Evolutionary conservation across 164 flowering plant genomes (phyloP).

Genomic region (Nelumbo lutea): DNA sequence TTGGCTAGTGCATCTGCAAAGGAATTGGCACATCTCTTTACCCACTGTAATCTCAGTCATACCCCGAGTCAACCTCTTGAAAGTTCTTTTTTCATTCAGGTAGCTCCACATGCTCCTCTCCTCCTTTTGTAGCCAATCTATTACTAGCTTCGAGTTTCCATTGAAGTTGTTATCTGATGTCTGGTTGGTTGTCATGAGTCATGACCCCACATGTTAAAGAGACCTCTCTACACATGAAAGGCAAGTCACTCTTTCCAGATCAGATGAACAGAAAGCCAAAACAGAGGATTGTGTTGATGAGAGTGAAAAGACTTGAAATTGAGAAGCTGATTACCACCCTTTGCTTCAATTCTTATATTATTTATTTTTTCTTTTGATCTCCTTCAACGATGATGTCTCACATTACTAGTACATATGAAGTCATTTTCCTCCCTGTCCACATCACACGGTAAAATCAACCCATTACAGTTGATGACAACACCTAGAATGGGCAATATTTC

Average conservation of each 20-base stretch:
- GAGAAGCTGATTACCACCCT: constrained; percentile 27
- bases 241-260: constrained; percentile 32
- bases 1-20: too few relatives aligned
- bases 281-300: constrained; percentile 25
- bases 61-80: too few relatives aligned
- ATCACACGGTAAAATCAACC: constrained; percentile 13
- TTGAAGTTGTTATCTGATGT: constrained; percentile 19
- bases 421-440: constrained; percentile 26
- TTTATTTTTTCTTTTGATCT: constrained; percentile 24
- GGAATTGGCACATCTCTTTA: too few relatives aligned
- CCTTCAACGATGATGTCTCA: constrained; percentile 42
- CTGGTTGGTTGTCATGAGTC: constrained; percentile 36
- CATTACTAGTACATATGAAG: constrained; percentile 20
- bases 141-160: background rate
- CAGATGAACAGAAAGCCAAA: constrained; percentile 30
- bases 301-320: constrained; percentile 24
- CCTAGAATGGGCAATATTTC: constrained; percentile 19
- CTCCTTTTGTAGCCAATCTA: too few relatives aligned
- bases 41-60: too few relatives aligned
- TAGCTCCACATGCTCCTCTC: too few relatives aligned
- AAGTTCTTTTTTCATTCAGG: too few relatives aligned
- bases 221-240: constrained; percentile 16
- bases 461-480: constrained; percentile 29
- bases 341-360: background rate
- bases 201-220: constrained; percentile 21